A percentile compares a stretch with the other conserved stretches of the same genome.
Conservation (phyloP, 164 flowering plant genomes). For the Sextonia rubra region DNA sequence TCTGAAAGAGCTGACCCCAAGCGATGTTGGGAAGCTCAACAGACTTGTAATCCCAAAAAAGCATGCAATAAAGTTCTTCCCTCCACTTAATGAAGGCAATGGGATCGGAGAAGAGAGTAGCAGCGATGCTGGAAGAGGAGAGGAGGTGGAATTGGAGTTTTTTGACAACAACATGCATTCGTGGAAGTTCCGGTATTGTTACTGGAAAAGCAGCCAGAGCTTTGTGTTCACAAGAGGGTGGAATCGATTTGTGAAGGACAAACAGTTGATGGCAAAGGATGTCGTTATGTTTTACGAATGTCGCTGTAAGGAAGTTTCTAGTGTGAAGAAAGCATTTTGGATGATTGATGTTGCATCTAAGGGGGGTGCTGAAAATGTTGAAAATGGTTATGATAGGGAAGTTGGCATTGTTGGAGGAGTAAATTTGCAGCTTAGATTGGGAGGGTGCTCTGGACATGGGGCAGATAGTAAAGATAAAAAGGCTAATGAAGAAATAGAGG, state of each 20-base stretch:
- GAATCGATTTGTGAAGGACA: constrained; percentile 67
- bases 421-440: constrained; percentile 13
- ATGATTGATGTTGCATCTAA: constrained; percentile 22
- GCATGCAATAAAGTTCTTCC: constrained; percentile 56
- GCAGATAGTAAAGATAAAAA: constrained; percentile 3
- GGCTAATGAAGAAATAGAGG: background rate
- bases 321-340: constrained; percentile 10
- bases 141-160: constrained; percentile 37
- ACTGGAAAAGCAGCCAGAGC: constrained; percentile 87
- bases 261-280: constrained; percentile 46
- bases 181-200: constrained; percentile 83
- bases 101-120: background rate
- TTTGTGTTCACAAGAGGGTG: constrained; percentile 77
- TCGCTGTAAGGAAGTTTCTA: constrained; percentile 12
- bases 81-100: constrained; percentile 19
- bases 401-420: background rate
- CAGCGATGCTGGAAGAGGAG: constrained; percentile 12
- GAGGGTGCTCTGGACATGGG: constrained; percentile 1
- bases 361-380: background rate
- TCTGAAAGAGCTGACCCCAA: constrained; percentile 79
- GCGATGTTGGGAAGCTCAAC: constrained; percentile 87
- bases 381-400: too few species aligned
- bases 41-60: constrained; percentile 82
- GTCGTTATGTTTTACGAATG: constrained; percentile 36
- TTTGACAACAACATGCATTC: constrained; percentile 36